Base-by-base conservation (phyloP, 495 filamentous ascomycete genomes). In the Daldinia concentrica region DNA sequence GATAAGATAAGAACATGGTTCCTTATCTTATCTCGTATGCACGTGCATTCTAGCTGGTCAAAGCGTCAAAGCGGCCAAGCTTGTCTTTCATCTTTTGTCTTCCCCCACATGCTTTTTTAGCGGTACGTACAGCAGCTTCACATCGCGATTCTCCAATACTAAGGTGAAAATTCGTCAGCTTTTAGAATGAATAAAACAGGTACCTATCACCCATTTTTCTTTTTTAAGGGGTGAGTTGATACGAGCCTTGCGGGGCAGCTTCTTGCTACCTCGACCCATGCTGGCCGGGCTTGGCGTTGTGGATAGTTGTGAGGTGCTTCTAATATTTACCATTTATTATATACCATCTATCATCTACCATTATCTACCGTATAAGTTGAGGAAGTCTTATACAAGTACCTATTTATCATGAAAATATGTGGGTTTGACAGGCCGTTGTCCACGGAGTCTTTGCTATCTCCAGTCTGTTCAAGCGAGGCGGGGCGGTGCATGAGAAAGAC, bases 351-450 rank as follows among this genome's bases (percentile, higher is more conserved):
- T 9, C 9, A 36, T 36, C 34, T 48, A n/a, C n/a, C n/a, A 65
- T 39, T 41, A 67, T 71, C 57, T 66, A 63, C 58, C 54, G 50
- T 64, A 30, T 27, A 43, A 51, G 19, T 57, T 29, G 55, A 58
- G 45, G 39, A 68, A 73, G 70, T 68, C 65, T 59, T 73, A 52
- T 51, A 61, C 57, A 73, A 73, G 70, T 68, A 68, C 57, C 70
- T 73, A 72, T 72, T 63, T 72, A 72, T 72, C 69, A 62, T 62
- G 51, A 45, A 58, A 58, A 58, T 66, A 51, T 59, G 22, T 50
- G 45, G 59, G 22, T 37, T 50, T 12, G 43, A 56, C 36, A 45
- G 41, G 39, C 66, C 54, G 12, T 43, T 54, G 17, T 52, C 51
- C 45, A 45, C 55, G 26, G 56, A 52, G 52, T 63, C 55, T 58